Conservation (phyloP, 768 basidiomycete species). For the Paxillus rubicundulus region DNA sequence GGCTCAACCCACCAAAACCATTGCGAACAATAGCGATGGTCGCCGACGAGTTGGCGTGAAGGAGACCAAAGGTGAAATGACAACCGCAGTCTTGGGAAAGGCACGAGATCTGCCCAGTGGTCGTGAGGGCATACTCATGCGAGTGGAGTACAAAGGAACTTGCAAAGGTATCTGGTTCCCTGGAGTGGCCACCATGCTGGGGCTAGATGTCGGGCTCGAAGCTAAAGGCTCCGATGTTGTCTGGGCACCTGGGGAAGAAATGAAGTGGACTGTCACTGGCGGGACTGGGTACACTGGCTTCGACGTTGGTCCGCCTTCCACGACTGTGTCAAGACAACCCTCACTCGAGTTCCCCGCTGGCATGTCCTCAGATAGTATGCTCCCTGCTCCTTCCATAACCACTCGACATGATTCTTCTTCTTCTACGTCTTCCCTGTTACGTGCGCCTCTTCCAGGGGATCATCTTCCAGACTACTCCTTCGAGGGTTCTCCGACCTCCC, state of each 20-base stretch:
- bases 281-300: slow-evolving; percentile 71
- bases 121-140: slow-evolving; percentile 57
- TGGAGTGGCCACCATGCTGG: slow-evolving; percentile 78
- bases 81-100: slow-evolving; percentile 55
- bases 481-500: slow-evolving; percentile 56
- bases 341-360: slow-evolving; percentile 45
- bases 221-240: slow-evolving; percentile 64
- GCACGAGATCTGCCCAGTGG: slow-evolving; percentile 36
- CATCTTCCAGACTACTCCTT: slow-evolving; percentile 74
- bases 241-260: slow-evolving; percentile 55
- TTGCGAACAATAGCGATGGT: slow-evolving; percentile 45
- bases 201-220: slow-evolving; percentile 71
- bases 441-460: slow-evolving; percentile 68
- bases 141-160: slow-evolving; percentile 66
- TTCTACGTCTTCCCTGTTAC: slow-evolving; percentile 64
- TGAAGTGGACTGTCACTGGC: slow-evolving; percentile 62
- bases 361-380: slow-evolving; percentile 16
- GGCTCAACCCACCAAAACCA: slow-evolving; percentile 60
- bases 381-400: slow-evolving; percentile 21
- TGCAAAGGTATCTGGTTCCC: slow-evolving; percentile 81
- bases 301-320: slow-evolving; percentile 47
- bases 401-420: slow-evolving; percentile 41
- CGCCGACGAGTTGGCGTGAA: slow-evolving; percentile 69
- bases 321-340: slow-evolving; percentile 43
- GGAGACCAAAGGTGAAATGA: slow-evolving; percentile 66